phyloP scores from a whole-genome alignment of 495 filamentous ascomycete genomes.

The Aspergillus hancockii region DNA sequence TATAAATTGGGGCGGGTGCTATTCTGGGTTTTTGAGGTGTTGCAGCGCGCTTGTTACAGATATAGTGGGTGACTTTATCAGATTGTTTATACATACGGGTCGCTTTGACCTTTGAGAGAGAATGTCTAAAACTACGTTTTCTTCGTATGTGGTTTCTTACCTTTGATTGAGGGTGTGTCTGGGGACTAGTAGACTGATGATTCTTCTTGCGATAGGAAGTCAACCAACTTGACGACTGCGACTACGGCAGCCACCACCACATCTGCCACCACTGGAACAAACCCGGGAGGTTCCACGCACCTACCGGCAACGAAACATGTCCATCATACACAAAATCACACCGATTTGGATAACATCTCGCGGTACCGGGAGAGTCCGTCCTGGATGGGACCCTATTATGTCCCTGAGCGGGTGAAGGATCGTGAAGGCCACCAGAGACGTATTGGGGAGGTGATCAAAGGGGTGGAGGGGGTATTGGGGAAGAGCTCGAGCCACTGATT shows the following conservation, averaged over 20 bases:
- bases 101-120: neutral
- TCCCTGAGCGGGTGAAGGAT: neutral
- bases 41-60: too few relatives aligned
- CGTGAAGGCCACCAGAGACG: neutral
- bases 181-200: neutral
- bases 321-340: neutral
- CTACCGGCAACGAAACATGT: neutral
- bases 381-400: slow-evolving; percentile 1
- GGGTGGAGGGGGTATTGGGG: neutral
- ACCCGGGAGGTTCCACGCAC: too few relatives aligned
- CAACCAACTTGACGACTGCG: neutral
- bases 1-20: too few relatives aligned
- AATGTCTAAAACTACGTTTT: neutral
- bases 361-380: neutral
- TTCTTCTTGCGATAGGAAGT: neutral
- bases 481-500: too few relatives aligned
- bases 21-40: too few relatives aligned
- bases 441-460: neutral
- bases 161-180: neutral
- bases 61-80: too few relatives aligned
- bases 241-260: neutral
- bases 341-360: neutral
- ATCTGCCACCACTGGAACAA: neutral
- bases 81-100: too few relatives aligned
- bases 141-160: neutral